Evolutionary conservation across 2,329 filamentous ascomycete genomes (phyloP), one percentile per base, ranked within the genome.

Genomic region (Cytospora mali): DNA sequence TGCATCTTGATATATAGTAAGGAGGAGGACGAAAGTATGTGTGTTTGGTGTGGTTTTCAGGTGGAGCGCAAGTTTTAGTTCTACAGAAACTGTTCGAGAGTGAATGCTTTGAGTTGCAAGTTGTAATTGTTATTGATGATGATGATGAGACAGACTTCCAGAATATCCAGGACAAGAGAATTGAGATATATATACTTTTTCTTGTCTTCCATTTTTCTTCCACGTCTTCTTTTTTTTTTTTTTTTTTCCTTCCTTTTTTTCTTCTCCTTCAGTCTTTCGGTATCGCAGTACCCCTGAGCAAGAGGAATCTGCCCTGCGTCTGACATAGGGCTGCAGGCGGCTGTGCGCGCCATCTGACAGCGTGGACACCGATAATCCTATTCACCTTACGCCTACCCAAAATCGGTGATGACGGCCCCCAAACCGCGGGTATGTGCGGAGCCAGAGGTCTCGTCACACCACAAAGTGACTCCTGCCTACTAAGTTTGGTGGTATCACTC

Each of bases 1-100:
- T 50, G 57, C 63, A 65, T 65, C 23, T 55, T 65, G 60, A 16
- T 33, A 50, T 23, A 55, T 25, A 27, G n/a, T n/a, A n/a, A 29
- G 10, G n/a, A 23, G 6, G 10, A 21, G 18, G 10, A 9, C 3
- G 23, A 28, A 14, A 11, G n/a, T n/a, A 31, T 14, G 35, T 35
- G 14, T 1, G 9, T 51, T 14, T 21, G 18, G 18, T 33, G 21
- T 1, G 31, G 7, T 49, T 53, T 54, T 62, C 53, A 21, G 35
- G 29, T 53, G 29, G 6, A 16, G 31, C 18, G 21, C n/a, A 48
- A 14, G 5, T 27, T 6, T 60, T 10, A 48, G 39, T n/a, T 60
- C 6, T 48, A 27, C 18, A n/a, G n/a, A 11, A 23, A 46, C 23
- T 11, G 42, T 23, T 46, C 14, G 10, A 35, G 13, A 48, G 27